phyloP scores from a whole-genome alignment of 768 basidiomycete genomes.

The Trametes cinnabarina region DNA sequence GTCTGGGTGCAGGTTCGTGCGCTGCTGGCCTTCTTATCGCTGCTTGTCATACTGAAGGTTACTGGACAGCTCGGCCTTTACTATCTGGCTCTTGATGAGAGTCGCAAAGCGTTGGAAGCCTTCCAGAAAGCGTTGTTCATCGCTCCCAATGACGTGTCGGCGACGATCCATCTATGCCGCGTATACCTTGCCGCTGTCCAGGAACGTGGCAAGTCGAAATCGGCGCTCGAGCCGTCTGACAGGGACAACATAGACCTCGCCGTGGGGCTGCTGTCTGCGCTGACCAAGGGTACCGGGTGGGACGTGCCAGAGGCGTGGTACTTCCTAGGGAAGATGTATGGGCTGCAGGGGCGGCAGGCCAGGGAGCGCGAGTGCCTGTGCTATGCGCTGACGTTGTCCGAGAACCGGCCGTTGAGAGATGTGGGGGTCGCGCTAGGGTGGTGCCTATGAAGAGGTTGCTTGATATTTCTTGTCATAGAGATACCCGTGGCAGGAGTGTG shows the following conservation, averaged over 20 bases:
- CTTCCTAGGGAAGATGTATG: constrained; percentile 79
- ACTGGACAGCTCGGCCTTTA: constrained; percentile 68
- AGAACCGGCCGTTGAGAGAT: constrained; percentile 63
- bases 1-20: constrained; percentile 90
- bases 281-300: constrained; percentile 83
- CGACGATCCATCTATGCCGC: constrained; percentile 74
- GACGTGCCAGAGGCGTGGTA: constrained; percentile 95
- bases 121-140: constrained; percentile 91
- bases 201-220: constrained; percentile 8
- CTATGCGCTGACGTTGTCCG: constrained; percentile 63
- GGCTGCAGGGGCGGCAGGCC: constrained; percentile 67
- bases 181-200: constrained; percentile 56
- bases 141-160: constrained; percentile 72
- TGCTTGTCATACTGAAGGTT: too few species aligned
- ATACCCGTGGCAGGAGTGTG: constrained; percentile 1
- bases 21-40: neutral
- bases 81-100: constrained; percentile 54
- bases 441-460: constrained; percentile 35
- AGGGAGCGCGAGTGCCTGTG: constrained; percentile 72
- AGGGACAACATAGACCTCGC: constrained; percentile 71
- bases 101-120: constrained; percentile 65
- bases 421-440: constrained; percentile 62
- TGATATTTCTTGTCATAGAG: neutral
- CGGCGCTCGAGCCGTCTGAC: constrained; percentile 15
- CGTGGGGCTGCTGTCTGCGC: constrained; percentile 71